Conservation (phyloP, 805 yeast species). For the Yarrowia divulgata region DNA sequence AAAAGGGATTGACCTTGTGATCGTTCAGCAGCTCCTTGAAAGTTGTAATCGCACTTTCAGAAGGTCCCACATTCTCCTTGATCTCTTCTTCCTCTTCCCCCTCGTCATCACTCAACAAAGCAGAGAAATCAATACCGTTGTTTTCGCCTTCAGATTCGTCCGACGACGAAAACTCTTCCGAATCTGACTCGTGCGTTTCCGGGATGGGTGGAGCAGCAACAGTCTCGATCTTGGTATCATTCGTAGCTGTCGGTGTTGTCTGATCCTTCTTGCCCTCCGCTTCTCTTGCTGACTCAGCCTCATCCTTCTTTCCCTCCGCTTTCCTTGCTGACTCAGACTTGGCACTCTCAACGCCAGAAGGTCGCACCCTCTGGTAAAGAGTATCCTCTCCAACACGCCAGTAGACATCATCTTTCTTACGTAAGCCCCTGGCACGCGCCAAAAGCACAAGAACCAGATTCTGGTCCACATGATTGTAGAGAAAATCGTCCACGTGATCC, state of each 20-base stretch:
- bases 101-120: constrained; percentile 37
- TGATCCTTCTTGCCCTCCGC: too few species aligned
- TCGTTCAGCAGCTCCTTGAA: constrained; percentile 53
- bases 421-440: constrained; percentile 54
- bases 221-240: background rate
- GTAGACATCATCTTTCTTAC: constrained; percentile 41
- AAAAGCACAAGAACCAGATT: constrained; percentile 49
- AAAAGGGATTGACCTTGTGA: constrained; percentile 54
- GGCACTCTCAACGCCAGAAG: background rate
- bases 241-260: too few species aligned
- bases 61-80: constrained; percentile 18
- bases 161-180: background rate
- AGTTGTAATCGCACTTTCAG: background rate
- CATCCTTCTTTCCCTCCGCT: too few species aligned
- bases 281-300: background rate
- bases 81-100: constrained; percentile 46
- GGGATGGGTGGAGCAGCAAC: background rate
- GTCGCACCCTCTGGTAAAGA: constrained; percentile 1
- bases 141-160: constrained; percentile 32
- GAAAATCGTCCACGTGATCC: constrained; percentile 45
- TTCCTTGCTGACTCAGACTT: background rate
- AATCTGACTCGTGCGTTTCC: constrained; percentile 35
- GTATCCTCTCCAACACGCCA: constrained; percentile 23
- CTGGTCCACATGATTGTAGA: constrained; percentile 48
- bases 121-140: constrained; percentile 27